Base-by-base conservation (phyloP, 2,329 filamentous ascomycete species). In the Nigrospora sphaerica region DNA sequence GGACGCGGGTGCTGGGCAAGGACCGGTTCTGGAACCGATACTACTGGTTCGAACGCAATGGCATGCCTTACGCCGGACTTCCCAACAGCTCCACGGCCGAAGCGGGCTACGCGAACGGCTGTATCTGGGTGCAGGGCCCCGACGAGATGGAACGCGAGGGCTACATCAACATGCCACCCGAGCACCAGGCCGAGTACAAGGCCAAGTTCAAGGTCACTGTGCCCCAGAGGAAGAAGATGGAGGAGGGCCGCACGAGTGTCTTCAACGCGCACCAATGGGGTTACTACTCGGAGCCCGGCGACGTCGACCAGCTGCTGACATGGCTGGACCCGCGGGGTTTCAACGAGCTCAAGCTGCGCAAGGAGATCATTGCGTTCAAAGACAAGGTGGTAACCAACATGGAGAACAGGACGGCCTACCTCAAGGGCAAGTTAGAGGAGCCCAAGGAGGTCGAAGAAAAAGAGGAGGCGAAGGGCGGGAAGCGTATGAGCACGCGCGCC, bases 31-130 rank as follows among this genome's bases (percentile, higher is more conserved):
- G 92, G 83, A 97, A 98, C 66, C 82, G 92, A 45, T 98, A 97
- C 67, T 97, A 95, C 73, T 98, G 93, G 92, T 96, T 97, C 64
- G 93, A 98, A 68, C 85, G 92, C 52, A 98, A 97, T 60, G 93
- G 91, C 19, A 97, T 97, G 91, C 93, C 93, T 0, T 95, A 92
- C 59, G 89, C 78, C 32, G 93, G 93, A 5, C 75, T 96, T 46
- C 91, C 91, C 0, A 81, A 79, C 53, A 95, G 89, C 64, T 96
- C 91, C 14, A 97, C 92, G 1, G 86, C 89, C 1, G 75, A 83
- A 39, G 90, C 92, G 18, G 84, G 80, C 10, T 98, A 97, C 61
- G 91, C 92, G 36, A 98, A 97, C 62, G 93, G 89, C 10, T 88
- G 92, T 48, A 78, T 98, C 47, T 98, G 93, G 93, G 83, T 98